phyloP scores from a whole-genome alignment of 352 stramenopile genomes.

The Globisporangium canariense region DNA sequence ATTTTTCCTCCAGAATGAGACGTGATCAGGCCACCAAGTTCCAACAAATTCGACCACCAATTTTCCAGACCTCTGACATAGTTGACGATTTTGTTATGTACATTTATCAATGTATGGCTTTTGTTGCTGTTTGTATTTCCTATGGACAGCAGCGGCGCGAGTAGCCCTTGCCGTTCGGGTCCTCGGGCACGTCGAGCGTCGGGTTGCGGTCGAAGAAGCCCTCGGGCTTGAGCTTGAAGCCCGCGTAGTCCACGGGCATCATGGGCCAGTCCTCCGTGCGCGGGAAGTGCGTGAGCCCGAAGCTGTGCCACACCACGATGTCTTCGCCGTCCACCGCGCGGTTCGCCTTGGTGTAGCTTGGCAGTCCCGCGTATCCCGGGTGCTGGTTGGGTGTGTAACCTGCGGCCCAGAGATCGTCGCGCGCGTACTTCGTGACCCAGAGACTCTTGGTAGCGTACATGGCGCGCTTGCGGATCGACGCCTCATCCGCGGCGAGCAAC shows the following conservation, averaged over 20 bases:
- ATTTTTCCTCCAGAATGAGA: neutral
- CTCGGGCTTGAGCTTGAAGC: constrained; percentile 67
- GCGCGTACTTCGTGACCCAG: constrained; percentile 66
- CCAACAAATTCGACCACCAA: neutral
- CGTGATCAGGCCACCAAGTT: neutral
- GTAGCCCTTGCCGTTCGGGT: constrained; percentile 36
- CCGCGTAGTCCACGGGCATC: constrained; percentile 70
- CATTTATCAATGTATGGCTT: neutral
- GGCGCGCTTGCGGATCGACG: constrained; percentile 48
- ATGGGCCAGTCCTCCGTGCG: constrained; percentile 71
- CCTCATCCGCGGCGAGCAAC: constrained; percentile 46
- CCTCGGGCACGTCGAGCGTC: constrained; percentile 45
- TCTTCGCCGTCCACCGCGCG: constrained; percentile 54
- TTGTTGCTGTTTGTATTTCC: neutral
- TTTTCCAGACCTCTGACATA: neutral
- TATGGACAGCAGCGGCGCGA: constrained; percentile 29
- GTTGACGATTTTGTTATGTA: neutral
- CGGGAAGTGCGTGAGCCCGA: constrained; percentile 69
- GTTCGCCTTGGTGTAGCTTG: constrained; percentile 50
- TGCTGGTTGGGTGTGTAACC: constrained; percentile 72
- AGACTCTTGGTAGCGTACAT: constrained; percentile 62
- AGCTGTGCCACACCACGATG: constrained; percentile 75
- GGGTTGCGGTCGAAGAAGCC: constrained; percentile 62
- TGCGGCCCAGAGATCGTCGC: constrained; percentile 59
- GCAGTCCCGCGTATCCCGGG: constrained; percentile 42